Evolutionary conservation across 768 basidiomycete genomes (phyloP).

Genomic region (Fistulinella prunicolor): DNA sequence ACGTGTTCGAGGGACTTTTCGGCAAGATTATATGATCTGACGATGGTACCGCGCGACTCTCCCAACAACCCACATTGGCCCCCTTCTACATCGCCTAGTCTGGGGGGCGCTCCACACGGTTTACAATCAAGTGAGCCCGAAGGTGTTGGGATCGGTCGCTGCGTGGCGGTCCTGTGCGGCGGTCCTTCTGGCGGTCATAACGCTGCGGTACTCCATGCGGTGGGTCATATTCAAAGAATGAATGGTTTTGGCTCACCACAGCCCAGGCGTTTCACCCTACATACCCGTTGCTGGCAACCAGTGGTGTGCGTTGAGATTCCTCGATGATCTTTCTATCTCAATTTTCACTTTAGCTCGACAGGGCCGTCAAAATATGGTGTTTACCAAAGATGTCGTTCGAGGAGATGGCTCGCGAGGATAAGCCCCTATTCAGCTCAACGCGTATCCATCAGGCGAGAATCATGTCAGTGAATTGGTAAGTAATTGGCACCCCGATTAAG

Average conservation of each 20-base stretch:
- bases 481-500: neutral
- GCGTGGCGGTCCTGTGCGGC: constrained; percentile 63
- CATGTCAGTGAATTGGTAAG: constrained; percentile 61
- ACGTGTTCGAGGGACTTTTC: constrained; percentile 74
- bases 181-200: constrained; percentile 72
- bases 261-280: constrained; percentile 64
- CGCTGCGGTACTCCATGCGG: constrained; percentile 66
- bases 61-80: constrained; percentile 61
- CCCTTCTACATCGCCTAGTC: constrained; percentile 44
- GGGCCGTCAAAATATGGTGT: constrained; percentile 74
- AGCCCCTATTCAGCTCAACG: constrained; percentile 70
- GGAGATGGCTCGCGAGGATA: constrained; percentile 60
- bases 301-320: constrained; percentile 52
- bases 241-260: constrained; percentile 2
- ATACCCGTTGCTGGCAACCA: constrained; percentile 68
- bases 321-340: constrained; percentile 2
- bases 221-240: constrained; percentile 27
- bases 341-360: constrained; percentile 52
- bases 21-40: constrained; percentile 66
- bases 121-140: constrained; percentile 57
- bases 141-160: constrained; percentile 57
- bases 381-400: constrained; percentile 40
- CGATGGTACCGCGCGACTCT: constrained; percentile 28
- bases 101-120: constrained; percentile 69
- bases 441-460: constrained; percentile 64